Evolutionary conservation across 2,329 filamentous ascomycete species (phyloP), one percentile per base, ranked within the genome.

Genomic region (Xylariaceae sp.): DNA sequence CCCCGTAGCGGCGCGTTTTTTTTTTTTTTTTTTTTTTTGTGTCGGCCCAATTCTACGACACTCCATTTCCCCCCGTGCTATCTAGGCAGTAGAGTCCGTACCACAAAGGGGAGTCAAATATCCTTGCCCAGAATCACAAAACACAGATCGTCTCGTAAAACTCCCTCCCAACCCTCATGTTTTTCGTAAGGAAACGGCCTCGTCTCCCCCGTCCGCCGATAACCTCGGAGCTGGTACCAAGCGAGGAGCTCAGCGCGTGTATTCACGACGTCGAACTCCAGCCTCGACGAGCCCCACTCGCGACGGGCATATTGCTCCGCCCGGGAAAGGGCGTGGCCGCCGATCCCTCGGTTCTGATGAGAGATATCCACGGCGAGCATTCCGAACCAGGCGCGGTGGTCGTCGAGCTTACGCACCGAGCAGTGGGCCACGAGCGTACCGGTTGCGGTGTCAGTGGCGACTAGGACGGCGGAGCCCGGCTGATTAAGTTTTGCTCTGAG

Each of bases 221-320:
- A 80, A 0, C 77, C 77, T 27, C 73, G 62, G 4, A 75, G 64
- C 6, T 68, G 45, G 53, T 79, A 80, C 72, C 74, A 80, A 19
- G 66, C 62, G 45, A 79, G 72, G 44, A 80, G 63, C 62, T 78
- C 76, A 0, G 66, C 55, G 8, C 77, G 62, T 11, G 65, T 65
- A 68, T 69, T 73, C 34, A 79, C 72, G 39, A 77, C 76, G 6
- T 56, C 62, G 72, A 80, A 73, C 59, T 76, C 74, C 65, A 80
- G 63, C 51, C 58, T 62, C 1, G 41, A 32, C 0, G 67, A 67
- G 0, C 69, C 70, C 66, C 71, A 73, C 46, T 60, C 60, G 44
- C 63, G 53, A 32, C 60, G 64, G 0, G 70, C 72, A 57, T 71
- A 70, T 8, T 56, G 59, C 64, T 79, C 77, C 0, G 75, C 76